Evolutionary conservation across 495 filamentous ascomycete species (phyloP).

Genomic region (Lasiosphaeriaceae sp.): DNA sequence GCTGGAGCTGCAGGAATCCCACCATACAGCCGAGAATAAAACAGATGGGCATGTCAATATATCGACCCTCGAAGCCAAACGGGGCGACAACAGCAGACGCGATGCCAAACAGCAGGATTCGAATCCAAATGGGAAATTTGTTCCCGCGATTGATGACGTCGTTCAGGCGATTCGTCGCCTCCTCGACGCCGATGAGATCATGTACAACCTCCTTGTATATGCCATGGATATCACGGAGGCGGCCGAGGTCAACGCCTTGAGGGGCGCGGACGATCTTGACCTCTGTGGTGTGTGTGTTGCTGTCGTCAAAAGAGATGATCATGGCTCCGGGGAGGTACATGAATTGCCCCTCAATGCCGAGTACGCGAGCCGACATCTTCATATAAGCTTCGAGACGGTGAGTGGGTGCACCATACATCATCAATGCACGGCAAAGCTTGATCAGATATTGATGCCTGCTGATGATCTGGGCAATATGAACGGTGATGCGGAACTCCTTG

Average conservation of each 20-base stretch:
- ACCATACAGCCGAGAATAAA: conserved; percentile 83
- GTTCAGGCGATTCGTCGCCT: conserved; percentile 69
- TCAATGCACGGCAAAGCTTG: conserved; percentile 80
- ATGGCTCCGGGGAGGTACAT: conserved; percentile 92
- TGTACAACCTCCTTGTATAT: conserved; percentile 94
- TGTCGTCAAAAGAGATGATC: conserved; percentile 93
- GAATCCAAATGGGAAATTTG: conserved; percentile 65
- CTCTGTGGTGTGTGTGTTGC: conserved; percentile 84
- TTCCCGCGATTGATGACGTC: conserved; percentile 58
- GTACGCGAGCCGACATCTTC: conserved; percentile 81
- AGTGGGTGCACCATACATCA: conserved; percentile 78
- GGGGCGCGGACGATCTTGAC: conserved; percentile 76
- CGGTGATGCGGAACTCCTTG: conserved; percentile 77
- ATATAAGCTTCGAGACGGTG: conserved; percentile 79
- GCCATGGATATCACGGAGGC: conserved; percentile 77
- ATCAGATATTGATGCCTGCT: conserved; percentile 79
- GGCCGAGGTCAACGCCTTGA: conserved; percentile 81
- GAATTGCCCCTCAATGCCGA: conserved; percentile 89
- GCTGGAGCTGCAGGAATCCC: conserved; percentile 74
- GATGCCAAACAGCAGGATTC: conserved; percentile 79
- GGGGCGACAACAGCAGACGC: conserved; percentile 78
- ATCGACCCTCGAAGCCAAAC: conserved; percentile 83
- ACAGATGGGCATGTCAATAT: conserved; percentile 82
- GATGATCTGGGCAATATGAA: conserved; percentile 83
- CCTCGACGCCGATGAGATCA: conserved; percentile 78